Conservation (phyloP, 331 rosid species). For the Prunus yedoensis region DNA sequence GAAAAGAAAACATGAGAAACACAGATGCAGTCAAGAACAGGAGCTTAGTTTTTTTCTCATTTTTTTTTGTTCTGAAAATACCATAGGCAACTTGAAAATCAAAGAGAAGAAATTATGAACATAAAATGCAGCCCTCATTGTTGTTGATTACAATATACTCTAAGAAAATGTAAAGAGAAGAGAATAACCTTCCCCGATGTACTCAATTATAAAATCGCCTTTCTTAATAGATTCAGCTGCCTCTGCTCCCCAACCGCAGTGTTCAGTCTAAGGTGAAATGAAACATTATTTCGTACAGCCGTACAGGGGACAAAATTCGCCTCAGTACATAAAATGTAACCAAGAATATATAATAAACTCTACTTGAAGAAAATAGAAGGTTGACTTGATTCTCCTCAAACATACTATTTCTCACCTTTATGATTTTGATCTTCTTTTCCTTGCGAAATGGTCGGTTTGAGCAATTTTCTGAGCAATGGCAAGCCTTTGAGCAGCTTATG, state of each 20-base stretch:
- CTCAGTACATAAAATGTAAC: neutral
- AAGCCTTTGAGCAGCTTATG: conserved; percentile 96
- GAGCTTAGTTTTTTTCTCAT: neutral
- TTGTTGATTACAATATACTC: conserved; percentile 1
- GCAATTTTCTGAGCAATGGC: conserved; percentile 80
- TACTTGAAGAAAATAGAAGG: neutral
- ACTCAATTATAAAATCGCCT: conserved; percentile 80
- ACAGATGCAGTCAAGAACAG: neutral
- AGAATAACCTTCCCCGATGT: conserved; percentile 86
- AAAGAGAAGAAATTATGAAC: neutral
- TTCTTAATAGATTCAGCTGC: conserved; percentile 66
- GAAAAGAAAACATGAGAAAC: too few species aligned
- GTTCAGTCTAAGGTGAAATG: conserved; percentile 61
- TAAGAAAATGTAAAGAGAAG: conserved; percentile 11
- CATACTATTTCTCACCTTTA: conserved; percentile 58
- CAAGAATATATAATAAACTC: conserved; percentile 6
- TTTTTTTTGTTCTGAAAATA: neutral
- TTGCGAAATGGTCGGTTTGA: conserved; percentile 87
- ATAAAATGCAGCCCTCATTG: neutral
- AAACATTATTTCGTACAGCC: neutral
- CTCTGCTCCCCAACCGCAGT: conserved; percentile 98
- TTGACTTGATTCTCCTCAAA: neutral
- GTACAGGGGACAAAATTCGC: neutral
- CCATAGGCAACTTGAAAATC: neutral
- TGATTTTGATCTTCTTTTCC: conserved; percentile 75